Evolutionary conservation across 2,329 filamentous ascomycete species (phyloP).

Genomic region (Chaetomium sp.): DNA sequence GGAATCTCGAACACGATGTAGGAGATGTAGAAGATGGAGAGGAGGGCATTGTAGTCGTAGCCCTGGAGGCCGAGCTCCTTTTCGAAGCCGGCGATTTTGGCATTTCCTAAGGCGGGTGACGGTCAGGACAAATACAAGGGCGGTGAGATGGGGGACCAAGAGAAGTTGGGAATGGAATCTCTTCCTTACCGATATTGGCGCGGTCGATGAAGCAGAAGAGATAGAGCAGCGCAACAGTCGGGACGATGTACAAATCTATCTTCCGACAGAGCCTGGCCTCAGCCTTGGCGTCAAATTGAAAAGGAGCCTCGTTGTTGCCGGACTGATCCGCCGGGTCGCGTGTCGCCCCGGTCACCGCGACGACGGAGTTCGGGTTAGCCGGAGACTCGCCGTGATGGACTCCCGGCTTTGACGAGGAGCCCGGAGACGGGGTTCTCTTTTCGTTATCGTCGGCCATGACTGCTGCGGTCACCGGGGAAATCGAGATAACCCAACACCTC

Average conservation of each 20-base stretch:
- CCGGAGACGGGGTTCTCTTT: constrained; percentile 13
- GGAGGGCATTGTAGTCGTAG: constrained; percentile 55
- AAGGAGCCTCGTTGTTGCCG: constrained; percentile 43
- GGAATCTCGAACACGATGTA: constrained; percentile 61
- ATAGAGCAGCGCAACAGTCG: constrained; percentile 57
- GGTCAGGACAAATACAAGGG: neutral
- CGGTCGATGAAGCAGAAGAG: constrained; percentile 66
- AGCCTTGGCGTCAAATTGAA: constrained; percentile 49
- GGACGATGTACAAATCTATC: constrained; percentile 57
- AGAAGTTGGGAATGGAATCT: neutral
- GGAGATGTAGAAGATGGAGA: constrained; percentile 55
- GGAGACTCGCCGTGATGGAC: constrained; percentile 18
- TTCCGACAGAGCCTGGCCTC: constrained; percentile 53
- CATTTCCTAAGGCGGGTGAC: constrained; percentile 41
- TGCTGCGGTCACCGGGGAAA: neutral
- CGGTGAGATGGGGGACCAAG: neutral
- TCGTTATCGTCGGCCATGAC: constrained; percentile 13
- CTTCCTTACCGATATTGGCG: constrained; percentile 56
- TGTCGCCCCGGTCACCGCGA: constrained; percentile 29
- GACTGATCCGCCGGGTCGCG: neutral
- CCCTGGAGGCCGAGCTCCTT: constrained; percentile 45
- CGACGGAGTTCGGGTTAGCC: neutral
- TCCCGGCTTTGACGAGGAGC: constrained; percentile 6
- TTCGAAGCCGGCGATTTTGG: constrained; percentile 49
- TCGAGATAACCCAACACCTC: no score